Base-by-base conservation (phyloP, 805 yeast species). In the Debaryomyces tyrocola region DNA sequence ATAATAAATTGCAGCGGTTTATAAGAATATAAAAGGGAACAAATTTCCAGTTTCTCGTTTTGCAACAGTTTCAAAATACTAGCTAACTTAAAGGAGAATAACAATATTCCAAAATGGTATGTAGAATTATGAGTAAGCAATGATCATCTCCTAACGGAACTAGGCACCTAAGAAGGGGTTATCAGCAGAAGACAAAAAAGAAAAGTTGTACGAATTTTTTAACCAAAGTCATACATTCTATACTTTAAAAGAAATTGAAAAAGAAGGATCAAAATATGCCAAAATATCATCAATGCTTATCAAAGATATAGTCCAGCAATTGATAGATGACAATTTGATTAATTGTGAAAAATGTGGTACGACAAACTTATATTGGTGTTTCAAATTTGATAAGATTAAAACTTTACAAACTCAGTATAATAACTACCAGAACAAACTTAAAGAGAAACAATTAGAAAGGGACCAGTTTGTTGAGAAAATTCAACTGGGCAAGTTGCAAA, bases 311-410 rank as follows among this genome's bases (percentile, higher is more conserved):
- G 52, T 80, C 8, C 76, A 75, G 36, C 51, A 58, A 3, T 66
- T 80, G 47, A 55, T 78, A 8, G 83, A 79, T 50, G 85, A 80
- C 43, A 74, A 69, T 20, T 52, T 78, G 27, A 68, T 80, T 6
- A 71, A 70, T 37, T 68, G 71, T 34, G 82, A 78, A 49, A 82
- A 81, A 57, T 80, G 85, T 56, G 87, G 86, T 0, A 64, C 67
- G 11, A 67, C 75, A 11, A 77, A 76, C 44, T 62, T 79, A 2
- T 80, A 78, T 48, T 80, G 83, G 82, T 66, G 77, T 43, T 79
- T 75, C 58, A 62, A 58, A 49, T 66, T 62, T 46, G 69, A 64
- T 15, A 42, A 44, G 8, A 17, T 37, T 6, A 47, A 50, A 29
- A 47, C 45, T 11, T 14, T 59, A 18, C 34, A 43, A 6, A 24